Conservation (phyloP, 768 basidiomycete species). For the Leccinellum rugosiceps region DNA sequence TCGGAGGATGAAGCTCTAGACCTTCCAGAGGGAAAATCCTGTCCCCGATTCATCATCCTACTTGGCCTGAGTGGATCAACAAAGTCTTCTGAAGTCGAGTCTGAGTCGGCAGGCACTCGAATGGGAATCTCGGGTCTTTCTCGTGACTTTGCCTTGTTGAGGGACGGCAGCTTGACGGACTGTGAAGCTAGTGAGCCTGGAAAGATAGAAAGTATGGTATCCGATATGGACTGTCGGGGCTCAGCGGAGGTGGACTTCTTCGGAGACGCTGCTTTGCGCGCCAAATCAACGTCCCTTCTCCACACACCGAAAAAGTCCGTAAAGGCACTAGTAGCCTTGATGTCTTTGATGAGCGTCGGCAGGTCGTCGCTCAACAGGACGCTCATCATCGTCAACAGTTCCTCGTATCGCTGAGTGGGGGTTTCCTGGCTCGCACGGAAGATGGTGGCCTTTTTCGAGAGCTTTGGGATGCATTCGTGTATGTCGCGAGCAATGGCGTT, state of each 20-base stretch:
- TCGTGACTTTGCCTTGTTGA: constrained; percentile 13
- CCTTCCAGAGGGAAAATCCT: constrained; percentile 3
- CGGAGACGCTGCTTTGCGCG: constrained; percentile 35
- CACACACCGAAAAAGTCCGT: constrained; percentile 80
- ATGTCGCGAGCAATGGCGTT: constrained; percentile 68
- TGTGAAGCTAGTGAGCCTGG: constrained; percentile 33
- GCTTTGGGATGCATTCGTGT: constrained; percentile 60
- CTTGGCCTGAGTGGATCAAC: constrained; percentile 3
- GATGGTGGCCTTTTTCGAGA: constrained; percentile 68
- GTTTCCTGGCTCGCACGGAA: constrained; percentile 70
- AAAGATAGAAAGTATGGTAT: constrained; percentile 57
- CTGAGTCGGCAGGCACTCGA: constrained; percentile 11
- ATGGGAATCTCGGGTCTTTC: background rate
- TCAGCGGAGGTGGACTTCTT: constrained; percentile 21
- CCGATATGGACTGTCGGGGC: constrained; percentile 44
- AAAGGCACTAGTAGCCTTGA: constrained; percentile 53
- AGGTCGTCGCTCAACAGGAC: constrained; percentile 58
- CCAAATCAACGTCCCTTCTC: constrained; percentile 66
- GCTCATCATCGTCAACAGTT: constrained; percentile 57
- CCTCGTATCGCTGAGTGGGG: constrained; percentile 57
- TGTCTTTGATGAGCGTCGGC: constrained; percentile 63
- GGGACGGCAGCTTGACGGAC: constrained; percentile 6
- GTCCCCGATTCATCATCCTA: constrained; percentile 3
- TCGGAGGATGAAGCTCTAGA: constrained; percentile 25
- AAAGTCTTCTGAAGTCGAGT: constrained; percentile 27